Percentiles rank a stretch among this genome's conserved stretches.
Evolutionary conservation across 148 eudicot species (phyloP).

Genomic region (Rhododendron molle): DNA sequence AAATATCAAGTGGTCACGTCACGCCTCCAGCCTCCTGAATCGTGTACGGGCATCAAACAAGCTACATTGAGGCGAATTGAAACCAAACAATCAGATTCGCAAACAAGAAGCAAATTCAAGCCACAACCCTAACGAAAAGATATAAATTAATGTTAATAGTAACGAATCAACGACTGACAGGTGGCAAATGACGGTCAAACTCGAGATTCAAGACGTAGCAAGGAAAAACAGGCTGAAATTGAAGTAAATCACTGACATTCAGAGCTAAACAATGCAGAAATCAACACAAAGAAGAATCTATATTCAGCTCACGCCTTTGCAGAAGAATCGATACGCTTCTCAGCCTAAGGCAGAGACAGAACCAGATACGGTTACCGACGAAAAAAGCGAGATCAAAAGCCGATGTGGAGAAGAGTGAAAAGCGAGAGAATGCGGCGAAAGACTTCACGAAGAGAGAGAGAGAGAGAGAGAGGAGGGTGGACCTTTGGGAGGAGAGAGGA

Average conservation of each 20-base stretch:
- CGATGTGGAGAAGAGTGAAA: neutral
- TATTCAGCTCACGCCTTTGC: neutral
- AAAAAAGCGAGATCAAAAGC: neutral
- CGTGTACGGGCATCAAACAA: neutral
- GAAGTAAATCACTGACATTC: neutral
- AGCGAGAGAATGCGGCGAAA: neutral
- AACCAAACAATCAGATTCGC: neutral
- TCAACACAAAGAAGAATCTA: neutral
- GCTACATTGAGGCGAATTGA: neutral
- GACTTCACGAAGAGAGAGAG: neutral
- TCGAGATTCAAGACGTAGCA: neutral
- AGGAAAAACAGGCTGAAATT: slow-evolving; percentile 1
- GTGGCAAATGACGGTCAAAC: neutral
- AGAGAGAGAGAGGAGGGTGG: neutral
- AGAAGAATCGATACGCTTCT: neutral
- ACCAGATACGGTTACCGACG: neutral
- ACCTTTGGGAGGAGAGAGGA: neutral
- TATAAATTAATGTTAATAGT: neutral
- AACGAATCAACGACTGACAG: neutral
- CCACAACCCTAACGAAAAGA: neutral
- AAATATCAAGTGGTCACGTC: neutral
- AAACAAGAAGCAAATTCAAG: slow-evolving; percentile 2
- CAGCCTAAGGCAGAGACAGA: neutral
- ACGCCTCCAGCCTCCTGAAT: neutral
- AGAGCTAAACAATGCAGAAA: neutral